Base-by-base conservation (phyloP, 208 protist genomes). In the Leptomonas pyrrhocoris region DNA sequence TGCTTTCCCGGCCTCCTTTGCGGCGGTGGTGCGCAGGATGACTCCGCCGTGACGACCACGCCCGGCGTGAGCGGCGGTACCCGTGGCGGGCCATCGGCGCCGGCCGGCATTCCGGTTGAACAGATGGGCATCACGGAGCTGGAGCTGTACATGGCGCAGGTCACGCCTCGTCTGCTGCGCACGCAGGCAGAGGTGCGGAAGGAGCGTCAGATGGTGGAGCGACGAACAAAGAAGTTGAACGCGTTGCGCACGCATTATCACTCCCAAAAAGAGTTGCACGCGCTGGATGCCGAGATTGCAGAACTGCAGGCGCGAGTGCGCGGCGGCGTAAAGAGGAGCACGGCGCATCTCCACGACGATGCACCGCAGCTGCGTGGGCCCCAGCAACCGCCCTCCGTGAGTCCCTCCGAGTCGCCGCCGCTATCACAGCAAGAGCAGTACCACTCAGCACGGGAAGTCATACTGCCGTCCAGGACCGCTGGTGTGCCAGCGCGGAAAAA, bases 111-210 rank as follows among this genome's bases (percentile, higher is more conserved):
- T 28, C 25, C 77, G 7, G 59, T 87, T 13, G 79, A 85, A 21
- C 48, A 69, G 11, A 92, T 94, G 89, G 86, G 74, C 16, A 69
- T 79, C 23, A 89, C 86, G 27, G 90, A 95, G 72, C 70, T 95
- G 13, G 83, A 90, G 73, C 62, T 90, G 56, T 95, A 92, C 63
- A 79, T 92, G 48, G 68, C 77, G 38, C 79, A 89, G 54, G 79
- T 74, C 5, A 84, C 88, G 4, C 81, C 83, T 4, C 60, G 53
- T 46, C 72, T 93, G 5, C 70, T 78, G 25, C 46, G 60, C 34
- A 66, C 84, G 54, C 86, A 92, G 59, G 68, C 65, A 0, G 80
- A 83, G 16, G 74, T 95, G 21, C 72, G 80, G 34, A 79, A 80
- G 18, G 77, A 91, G 75, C 76, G 84, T 28, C 75, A 80, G 21